Evolutionary conservation across 1,284 basidiomycete genomes (phyloP).

Genomic region (Trametes pubescens): DNA sequence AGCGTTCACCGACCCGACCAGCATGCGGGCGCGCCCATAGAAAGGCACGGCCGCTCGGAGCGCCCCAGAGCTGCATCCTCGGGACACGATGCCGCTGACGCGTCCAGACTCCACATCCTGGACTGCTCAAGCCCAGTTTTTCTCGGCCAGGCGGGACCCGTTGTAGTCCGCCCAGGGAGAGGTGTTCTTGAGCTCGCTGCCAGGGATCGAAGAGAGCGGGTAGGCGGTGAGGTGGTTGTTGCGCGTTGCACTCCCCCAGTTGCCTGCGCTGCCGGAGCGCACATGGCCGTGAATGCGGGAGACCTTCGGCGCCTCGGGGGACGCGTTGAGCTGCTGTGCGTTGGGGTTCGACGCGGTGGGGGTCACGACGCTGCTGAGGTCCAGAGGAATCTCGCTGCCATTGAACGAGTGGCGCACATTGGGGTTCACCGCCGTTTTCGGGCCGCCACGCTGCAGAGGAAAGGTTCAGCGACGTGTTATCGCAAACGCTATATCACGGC

Average conservation of each 20-base stretch:
- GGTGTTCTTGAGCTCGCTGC: slow-evolving; percentile 61
- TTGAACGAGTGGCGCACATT: slow-evolving; percentile 76
- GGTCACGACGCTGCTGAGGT: slow-evolving; percentile 55
- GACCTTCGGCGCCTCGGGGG: slow-evolving; percentile 40
- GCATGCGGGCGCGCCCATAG: background rate
- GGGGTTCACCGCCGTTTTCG: slow-evolving; percentile 57
- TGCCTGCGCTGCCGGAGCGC: slow-evolving; percentile 79
- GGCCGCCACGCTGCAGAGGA: slow-evolving; percentile 55
- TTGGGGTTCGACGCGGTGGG: slow-evolving; percentile 51
- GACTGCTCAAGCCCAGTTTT: slow-evolving; percentile 62
- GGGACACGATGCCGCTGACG: background rate
- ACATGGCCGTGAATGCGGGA: slow-evolving; percentile 67
- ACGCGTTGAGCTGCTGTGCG: slow-evolving; percentile 52
- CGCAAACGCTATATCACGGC: slow-evolving; percentile 23
- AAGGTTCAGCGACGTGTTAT: slow-evolving; percentile 25
- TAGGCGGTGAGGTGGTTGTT: slow-evolving; percentile 61
- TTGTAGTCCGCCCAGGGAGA: slow-evolving; percentile 76
- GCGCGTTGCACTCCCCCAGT: slow-evolving; percentile 72
- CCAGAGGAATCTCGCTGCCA: slow-evolving; percentile 68
- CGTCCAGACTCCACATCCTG: background rate
- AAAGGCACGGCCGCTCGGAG: background rate
- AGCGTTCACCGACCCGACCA: slow-evolving; percentile 5
- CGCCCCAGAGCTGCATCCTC: background rate
- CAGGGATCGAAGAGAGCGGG: slow-evolving; percentile 62
- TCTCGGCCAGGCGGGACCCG: slow-evolving; percentile 66